These are phyloP conservation scores for Phaeosphaeria sp. DNA, from an alignment of 2,329 filamentous ascomycete genomes.

Conservation along the genomic window DNA sequence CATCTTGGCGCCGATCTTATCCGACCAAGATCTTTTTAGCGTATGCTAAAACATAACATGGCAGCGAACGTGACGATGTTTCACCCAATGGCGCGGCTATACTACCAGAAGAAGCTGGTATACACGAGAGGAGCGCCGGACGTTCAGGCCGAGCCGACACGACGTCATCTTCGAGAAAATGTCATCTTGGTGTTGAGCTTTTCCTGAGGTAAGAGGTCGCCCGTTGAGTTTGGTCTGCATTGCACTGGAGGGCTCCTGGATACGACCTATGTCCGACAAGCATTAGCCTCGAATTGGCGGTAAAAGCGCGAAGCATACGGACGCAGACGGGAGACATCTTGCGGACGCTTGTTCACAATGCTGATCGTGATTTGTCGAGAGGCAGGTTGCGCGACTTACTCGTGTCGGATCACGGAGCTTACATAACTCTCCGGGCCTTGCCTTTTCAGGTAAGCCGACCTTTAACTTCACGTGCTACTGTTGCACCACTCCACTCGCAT, in stretches of 20 bases:
- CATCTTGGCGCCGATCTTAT: slow-evolving; percentile 37
- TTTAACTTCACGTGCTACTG: background rate
- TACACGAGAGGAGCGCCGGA: slow-evolving; percentile 3
- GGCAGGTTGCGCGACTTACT: background rate
- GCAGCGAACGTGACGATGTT: slow-evolving; percentile 20
- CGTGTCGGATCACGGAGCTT: background rate
- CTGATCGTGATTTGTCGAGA: background rate
- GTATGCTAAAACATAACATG: slow-evolving; percentile 19
- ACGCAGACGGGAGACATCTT: slow-evolving; percentile 2
- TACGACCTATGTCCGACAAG: background rate
- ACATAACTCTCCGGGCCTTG: background rate
- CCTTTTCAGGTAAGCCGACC: background rate
- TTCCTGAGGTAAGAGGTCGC: background rate
- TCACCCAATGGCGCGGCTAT: slow-evolving; percentile 14
- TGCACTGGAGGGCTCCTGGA: background rate
- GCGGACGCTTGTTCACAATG: background rate
- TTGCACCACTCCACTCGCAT: background rate
- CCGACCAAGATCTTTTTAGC: slow-evolving; percentile 20
- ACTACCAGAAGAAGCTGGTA: slow-evolving; percentile 15
- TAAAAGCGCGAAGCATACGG: background rate
- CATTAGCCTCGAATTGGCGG: background rate
- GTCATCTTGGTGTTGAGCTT: background rate
- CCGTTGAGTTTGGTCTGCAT: too few species aligned
- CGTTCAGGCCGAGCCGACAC: slow-evolving; percentile 8
- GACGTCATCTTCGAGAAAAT: slow-evolving; percentile 19